phyloP scores from a whole-genome alignment of 78 protist species.

The Dictyostelium intermedium region DNA sequence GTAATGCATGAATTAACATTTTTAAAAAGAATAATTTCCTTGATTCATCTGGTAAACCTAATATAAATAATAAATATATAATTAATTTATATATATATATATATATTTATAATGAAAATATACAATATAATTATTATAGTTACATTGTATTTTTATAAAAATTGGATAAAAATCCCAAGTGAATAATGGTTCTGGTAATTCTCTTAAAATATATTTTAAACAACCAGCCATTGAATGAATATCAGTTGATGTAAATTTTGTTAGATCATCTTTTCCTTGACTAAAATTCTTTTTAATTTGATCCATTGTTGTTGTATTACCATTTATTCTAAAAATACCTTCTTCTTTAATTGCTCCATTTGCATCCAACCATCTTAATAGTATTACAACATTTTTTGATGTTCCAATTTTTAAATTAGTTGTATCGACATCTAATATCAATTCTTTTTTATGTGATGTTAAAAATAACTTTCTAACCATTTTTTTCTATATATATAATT shows the following conservation, averaged over 20 bases:
- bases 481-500: neutral
- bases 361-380: neutral
- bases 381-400: neutral
- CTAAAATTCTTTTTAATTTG: neutral
- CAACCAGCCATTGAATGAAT: conserved; percentile 13
- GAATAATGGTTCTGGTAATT: conserved; percentile 47
- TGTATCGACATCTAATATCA: neutral
- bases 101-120: no score
- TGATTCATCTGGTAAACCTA: neutral
- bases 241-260: neutral
- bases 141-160: neutral
- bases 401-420: neutral
- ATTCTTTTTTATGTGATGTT: neutral
- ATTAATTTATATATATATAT: neutral
- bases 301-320: neutral
- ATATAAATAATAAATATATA: no score
- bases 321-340: neutral
- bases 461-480: neutral
- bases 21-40: neutral
- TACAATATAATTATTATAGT: neutral
- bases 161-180: conserved; percentile 33
- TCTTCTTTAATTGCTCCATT: neutral
- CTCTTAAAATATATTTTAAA: conserved; percentile 32
- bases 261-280: neutral
- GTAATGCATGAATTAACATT: conserved; percentile 22